Percentiles rank a stretch among this genome's conserved stretches.
Conservation (phyloP, 345 rosid species). For the Salix purpurea region DNA sequence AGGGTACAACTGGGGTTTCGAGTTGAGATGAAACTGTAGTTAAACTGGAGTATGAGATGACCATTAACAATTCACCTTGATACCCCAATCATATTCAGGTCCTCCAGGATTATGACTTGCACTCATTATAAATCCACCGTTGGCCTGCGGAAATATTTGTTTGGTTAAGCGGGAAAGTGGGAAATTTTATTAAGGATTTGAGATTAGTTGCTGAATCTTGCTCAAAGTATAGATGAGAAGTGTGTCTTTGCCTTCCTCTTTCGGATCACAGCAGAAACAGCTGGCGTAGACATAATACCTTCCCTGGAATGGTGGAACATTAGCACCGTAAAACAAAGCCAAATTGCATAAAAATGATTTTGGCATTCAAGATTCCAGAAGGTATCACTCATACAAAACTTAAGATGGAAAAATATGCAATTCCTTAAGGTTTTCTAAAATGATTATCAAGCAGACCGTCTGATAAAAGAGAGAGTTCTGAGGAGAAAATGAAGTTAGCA, state of each 20-base stretch:
- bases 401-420: neutral
- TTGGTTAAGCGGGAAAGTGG: neutral
- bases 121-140: constrained; percentile 95
- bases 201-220: constrained; percentile 1
- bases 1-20: neutral
- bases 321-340: constrained; percentile 6
- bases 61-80: constrained; percentile 55
- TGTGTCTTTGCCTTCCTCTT: constrained; percentile 55
- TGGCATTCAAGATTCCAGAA: neutral
- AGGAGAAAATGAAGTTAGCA: neutral
- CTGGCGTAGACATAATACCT: constrained; percentile 82
- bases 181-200: neutral
- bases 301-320: constrained; percentile 47
- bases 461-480: neutral
- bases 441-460: neutral
- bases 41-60: constrained; percentile 4
- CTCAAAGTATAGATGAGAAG: constrained; percentile 5
- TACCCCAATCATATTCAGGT: constrained; percentile 93
- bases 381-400: neutral
- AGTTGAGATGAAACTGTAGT: neutral
- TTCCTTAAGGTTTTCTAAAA: neutral
- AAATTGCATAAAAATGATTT: neutral
- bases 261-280: constrained; percentile 87
- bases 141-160: constrained; percentile 46
- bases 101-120: constrained; percentile 99